Evolutionary conservation across 1,284 basidiomycete species (phyloP), one percentile per base, ranked within the genome.

Genomic region (Leccinum subfulvum): DNA sequence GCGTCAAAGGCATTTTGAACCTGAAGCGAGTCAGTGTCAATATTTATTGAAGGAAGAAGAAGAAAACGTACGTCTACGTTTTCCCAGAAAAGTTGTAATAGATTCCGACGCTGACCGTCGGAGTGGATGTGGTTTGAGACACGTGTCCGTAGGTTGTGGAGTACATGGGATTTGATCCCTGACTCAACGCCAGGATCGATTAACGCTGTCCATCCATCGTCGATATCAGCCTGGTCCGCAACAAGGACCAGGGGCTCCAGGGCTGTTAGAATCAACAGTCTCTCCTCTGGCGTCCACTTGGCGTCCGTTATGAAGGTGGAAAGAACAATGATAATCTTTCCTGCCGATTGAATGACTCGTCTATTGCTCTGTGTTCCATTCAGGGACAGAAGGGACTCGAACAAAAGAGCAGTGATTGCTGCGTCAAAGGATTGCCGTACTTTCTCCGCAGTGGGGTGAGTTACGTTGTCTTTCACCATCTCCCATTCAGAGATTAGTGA

Each of bases 381-480:
- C 60, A 84, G 67, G 9, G 82, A 72, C 7, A 95, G 82, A 0
- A 85, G 70, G 0, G 84, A 84, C 72, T 95, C 90, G 68, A 91
- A 95, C 21, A 79, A 77, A 1, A 96, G 74, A 1, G 86, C 81
- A 0, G 82, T 76, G 4, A 92, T 79, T 1, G 87, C 83, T 16
- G 90, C 75, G 69, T 96, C 93, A 47, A 96, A 71, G 4, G 84
- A 80, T 37, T 83, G 81, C 13, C 91, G 85, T 3, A 87, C 80
- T 52, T 79, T 81, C 69, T 92, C 90, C 0, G 84, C 82, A 1
- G 84, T 81, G 30, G 82, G 77, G 59, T 80, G 77, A 13, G 66
- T 67, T 23, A 72, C 69, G 13, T 67, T 73, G 1, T 78, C 78
- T 28, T 70, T 73, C 4, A 67, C 58, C 8, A 69, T 64, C 37